Evolutionary conservation across 495 filamentous ascomycete species (phyloP).

Genomic region (Cryomyces antarcticus): DNA sequence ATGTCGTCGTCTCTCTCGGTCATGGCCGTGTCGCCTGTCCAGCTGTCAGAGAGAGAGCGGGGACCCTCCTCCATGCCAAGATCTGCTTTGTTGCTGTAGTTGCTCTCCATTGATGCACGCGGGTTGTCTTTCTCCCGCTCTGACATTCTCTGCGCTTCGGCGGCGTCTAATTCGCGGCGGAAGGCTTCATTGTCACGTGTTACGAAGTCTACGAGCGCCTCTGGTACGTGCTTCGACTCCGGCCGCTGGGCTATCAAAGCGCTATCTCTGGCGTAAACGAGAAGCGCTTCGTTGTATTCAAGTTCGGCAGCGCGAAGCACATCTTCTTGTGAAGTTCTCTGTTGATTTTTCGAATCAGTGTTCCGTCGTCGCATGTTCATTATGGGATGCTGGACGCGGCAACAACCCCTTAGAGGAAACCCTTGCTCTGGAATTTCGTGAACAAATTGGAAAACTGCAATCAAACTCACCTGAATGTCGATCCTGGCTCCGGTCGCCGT

Average conservation of each 20-base stretch:
- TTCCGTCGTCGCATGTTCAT: background rate
- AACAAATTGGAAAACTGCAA: background rate
- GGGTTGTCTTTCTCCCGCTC: background rate
- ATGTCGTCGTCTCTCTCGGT: constrained; percentile 1
- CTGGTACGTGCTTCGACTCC: background rate
- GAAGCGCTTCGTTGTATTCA: constrained; percentile 4
- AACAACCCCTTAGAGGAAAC: background rate
- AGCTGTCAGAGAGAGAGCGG: constrained; percentile 2
- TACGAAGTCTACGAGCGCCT: constrained; percentile 1
- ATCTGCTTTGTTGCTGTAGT: too few species aligned
- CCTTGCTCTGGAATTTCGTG: background rate
- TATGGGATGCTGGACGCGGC: background rate
- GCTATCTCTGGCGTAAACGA: constrained; percentile 10
- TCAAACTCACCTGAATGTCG: background rate
- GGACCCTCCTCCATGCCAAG: too few species aligned
- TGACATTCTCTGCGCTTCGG: background rate
- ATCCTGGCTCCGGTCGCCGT: background rate
- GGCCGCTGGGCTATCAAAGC: background rate
- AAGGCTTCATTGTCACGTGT: constrained; percentile 6
- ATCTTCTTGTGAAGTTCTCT: background rate
- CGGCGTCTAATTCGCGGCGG: constrained; percentile 1
- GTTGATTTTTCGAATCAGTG: background rate
- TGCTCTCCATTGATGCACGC: too few species aligned
- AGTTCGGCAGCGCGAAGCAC: too few species aligned
- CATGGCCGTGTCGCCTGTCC: constrained; percentile 1